Conservation (phyloP, 345 rosid genomes). For the Schrenkiella parvula region DNA sequence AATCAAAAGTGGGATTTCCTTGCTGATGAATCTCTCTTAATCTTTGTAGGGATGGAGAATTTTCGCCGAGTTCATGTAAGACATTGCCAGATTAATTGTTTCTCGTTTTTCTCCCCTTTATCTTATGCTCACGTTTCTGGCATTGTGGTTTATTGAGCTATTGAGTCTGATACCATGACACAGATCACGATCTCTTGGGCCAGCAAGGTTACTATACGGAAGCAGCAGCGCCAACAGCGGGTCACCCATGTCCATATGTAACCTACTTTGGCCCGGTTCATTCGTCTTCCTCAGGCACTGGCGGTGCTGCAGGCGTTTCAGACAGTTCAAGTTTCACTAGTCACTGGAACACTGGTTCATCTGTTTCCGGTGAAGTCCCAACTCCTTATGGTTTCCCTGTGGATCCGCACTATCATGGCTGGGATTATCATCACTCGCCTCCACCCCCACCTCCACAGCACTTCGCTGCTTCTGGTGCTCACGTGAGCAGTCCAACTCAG, state of each 20-base stretch:
- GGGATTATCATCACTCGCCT: slow-evolving; percentile 39
- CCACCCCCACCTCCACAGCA: slow-evolving; percentile 44
- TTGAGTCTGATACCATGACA: slow-evolving; percentile 26
- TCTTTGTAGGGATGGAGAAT: slow-evolving; percentile 76
- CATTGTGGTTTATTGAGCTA: slow-evolving; percentile 6
- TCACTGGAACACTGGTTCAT: slow-evolving; percentile 67
- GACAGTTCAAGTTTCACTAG: slow-evolving; percentile 63
- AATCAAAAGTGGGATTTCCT: not conserved
- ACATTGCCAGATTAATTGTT: slow-evolving; percentile 1
- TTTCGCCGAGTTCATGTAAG: slow-evolving; percentile 80
- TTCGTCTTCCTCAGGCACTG: slow-evolving; percentile 69
- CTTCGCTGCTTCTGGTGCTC: slow-evolving; percentile 54
- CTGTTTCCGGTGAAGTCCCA: slow-evolving; percentile 65
- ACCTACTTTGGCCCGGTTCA: slow-evolving; percentile 84
- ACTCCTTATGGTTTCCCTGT: slow-evolving; percentile 70
- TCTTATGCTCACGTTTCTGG: slow-evolving; percentile 4
- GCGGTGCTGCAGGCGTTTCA: slow-evolving; percentile 59
- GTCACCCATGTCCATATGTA: slow-evolving; percentile 88
- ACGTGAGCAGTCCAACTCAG: slow-evolving; percentile 54
- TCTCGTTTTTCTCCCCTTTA: slow-evolving; percentile 2
- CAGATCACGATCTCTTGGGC: slow-evolving; percentile 80
- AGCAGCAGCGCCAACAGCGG: slow-evolving; percentile 62
- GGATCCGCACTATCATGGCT: slow-evolving; percentile 64
- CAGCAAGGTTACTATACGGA: slow-evolving; percentile 59
- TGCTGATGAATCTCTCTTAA: slow-evolving; percentile 16